Base-by-base conservation (phyloP, 1,139 yeast species). In the Blastobotrys malaysiensis region DNA sequence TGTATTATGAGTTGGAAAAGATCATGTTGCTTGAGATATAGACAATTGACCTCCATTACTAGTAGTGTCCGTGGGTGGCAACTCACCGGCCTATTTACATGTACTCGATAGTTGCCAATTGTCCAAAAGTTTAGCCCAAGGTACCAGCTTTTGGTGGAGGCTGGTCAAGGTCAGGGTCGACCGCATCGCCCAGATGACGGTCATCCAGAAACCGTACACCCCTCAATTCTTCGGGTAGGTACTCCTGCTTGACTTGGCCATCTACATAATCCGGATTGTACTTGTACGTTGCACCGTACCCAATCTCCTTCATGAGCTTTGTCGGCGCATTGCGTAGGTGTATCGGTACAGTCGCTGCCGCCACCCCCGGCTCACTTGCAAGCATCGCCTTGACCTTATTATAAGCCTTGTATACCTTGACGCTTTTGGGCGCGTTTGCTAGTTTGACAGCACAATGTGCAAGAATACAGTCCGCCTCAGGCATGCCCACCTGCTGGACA, bases 241-340 rank as follows among this genome's bases (percentile, higher is more conserved):
- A 73, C 20, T 74, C 77, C 68, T 95, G 99, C 45, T 72, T 66
- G 1, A 88, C 95, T 51, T 73, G 69, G 0, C 98, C 99, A 58
- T 84, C 81, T 47, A 73, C 74, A 68, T 69, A 93, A 58, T 81
- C 78, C 0, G 99, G 99, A 62, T 90, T 90, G 69, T 93, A 95
- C 67, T 89, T 88, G 71, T 93, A 93, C 18, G 83, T 84, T 54
- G 84, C 81, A 9, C 89, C 87, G 66, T 90, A 91, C 0, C 96
- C 98, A 59, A 91, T 67, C 52, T 88, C 95, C 57, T 82, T 79
- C 99, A 93, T 91, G 52, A 95, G 74, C 61, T 76, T 78, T 0
- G 99, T 95, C 1, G 99, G 99, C 0, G 99, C 98, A 69, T 93
- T 93, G 57, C 98, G 77, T 43, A 93, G 74, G 69, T 93, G 98